Conservation (phyloP, 306 rosid genomes). For the Carpinus viminea region DNA sequence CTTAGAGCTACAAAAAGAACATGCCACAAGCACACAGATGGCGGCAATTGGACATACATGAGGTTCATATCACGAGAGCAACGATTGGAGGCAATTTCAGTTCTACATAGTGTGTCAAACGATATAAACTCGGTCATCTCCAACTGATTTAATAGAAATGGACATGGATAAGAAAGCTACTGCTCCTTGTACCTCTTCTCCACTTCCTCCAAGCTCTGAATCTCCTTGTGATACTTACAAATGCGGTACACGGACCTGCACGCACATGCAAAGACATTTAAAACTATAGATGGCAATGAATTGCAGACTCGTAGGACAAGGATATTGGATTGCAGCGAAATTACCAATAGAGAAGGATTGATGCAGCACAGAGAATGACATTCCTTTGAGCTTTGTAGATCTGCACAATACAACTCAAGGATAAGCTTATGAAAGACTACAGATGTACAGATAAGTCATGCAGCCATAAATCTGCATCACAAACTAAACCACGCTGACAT, state of each 20-base stretch:
- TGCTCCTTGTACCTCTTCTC: constrained; percentile 81
- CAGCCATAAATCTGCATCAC: neutral
- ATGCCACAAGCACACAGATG: neutral
- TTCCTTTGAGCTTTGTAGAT: constrained; percentile 95
- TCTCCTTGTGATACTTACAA: constrained; percentile 75
- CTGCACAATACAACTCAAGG: constrained; percentile 43
- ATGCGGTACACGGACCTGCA: constrained; percentile 75
- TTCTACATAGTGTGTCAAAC: neutral
- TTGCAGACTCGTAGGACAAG: constrained; percentile 3
- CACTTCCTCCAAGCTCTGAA: constrained; percentile 75
- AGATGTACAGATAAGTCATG: neutral
- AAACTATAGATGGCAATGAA: constrained; percentile 9
- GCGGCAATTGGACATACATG: neutral
- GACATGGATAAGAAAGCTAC: constrained; percentile 36
- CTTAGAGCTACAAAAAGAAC: neutral
- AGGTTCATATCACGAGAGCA: neutral
- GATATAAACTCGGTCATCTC: constrained; percentile 1
- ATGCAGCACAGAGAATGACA: constrained; percentile 69
- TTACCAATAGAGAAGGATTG: constrained; percentile 91
- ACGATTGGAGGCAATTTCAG: neutral
- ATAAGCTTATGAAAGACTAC: constrained; percentile 7
- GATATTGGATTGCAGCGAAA: constrained; percentile 11
- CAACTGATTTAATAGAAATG: constrained; percentile 22
- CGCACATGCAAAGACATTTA: constrained; percentile 23
- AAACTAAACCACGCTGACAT: neutral